Evolutionary conservation across 805 yeast species (phyloP).

Genomic region (Metschnikowia continentalis): DNA sequence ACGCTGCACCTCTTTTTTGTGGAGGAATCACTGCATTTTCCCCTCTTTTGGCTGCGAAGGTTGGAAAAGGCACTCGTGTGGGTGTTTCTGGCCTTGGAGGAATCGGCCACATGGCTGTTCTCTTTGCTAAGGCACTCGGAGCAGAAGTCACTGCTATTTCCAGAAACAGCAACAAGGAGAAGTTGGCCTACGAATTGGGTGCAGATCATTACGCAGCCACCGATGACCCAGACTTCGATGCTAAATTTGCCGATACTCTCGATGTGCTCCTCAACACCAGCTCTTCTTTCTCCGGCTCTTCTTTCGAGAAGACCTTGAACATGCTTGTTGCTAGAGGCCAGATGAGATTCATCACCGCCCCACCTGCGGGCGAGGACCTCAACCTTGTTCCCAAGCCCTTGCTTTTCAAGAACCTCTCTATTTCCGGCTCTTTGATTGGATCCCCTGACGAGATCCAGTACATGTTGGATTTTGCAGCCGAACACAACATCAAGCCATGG

Average conservation of each 20-base stretch:
- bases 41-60: conserved; percentile 12
- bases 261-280: conserved; percentile 12
- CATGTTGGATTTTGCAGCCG: conserved; percentile 10
- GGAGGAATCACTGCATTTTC: conserved; percentile 17
- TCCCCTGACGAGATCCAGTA: conserved; percentile 7
- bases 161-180: conserved; percentile 45
- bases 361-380: conserved; percentile 7
- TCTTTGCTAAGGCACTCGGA: conserved; percentile 57
- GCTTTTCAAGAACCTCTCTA: conserved; percentile 8
- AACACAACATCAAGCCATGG: conserved; percentile 12
- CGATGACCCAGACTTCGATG: conserved; percentile 18
- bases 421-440: conserved; percentile 9
- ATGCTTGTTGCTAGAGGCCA: conserved; percentile 10
- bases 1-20: conserved; percentile 14
- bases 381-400: conserved; percentile 2
- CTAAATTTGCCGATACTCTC: conserved; percentile 6
- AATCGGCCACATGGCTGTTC: conserved; percentile 58
- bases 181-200: conserved; percentile 49
- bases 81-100: conserved; percentile 66
- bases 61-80: conserved; percentile 33
- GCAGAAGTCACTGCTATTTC: conserved; percentile 57
- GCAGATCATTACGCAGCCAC: conserved; percentile 36
- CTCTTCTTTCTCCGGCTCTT: conserved; percentile 12
- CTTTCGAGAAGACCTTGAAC: conserved; percentile 6
- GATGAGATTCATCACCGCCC: conserved; percentile 11